A percentile compares a stretch with the other conserved stretches of the same genome.
Evolutionary conservation across 192 early-diverging fungal genomes (phyloP).

Genomic region (Umbelopsis sp.): DNA sequence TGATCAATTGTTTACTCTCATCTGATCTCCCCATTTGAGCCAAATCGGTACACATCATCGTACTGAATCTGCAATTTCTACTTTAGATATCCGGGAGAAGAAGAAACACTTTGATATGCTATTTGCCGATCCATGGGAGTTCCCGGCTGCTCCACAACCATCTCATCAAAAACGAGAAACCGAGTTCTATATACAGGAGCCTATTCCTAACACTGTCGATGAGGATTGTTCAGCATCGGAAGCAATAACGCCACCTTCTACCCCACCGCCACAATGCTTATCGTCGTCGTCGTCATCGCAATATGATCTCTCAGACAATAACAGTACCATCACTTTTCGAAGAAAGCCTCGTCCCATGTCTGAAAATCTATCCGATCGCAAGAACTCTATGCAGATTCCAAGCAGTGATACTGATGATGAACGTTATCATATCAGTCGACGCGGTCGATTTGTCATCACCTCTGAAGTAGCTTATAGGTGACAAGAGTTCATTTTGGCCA

Average conservation of each 20-base stretch:
- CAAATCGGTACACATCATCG: too few species aligned
- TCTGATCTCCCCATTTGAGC: not conserved
- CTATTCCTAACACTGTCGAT: not conserved
- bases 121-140: conserved; percentile 8
- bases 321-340: not conserved
- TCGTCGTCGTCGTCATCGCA: conserved; percentile 3
- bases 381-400: not conserved
- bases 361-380: conserved; percentile 12
- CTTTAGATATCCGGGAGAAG: conserved; percentile 2
- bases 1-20: not conserved
- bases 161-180: not conserved
- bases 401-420: conserved; percentile 5
- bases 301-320: not conserved
- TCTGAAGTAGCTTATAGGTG: conserved; percentile 14
- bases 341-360: not conserved
- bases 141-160: not conserved
- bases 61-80: not conserved
- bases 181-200: not conserved
- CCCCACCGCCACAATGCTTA: not conserved
- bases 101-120: conserved; percentile 13
- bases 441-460: conserved; percentile 1
- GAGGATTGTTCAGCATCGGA: not conserved
- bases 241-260: not conserved
- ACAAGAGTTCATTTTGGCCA: not conserved
- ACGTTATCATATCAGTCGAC: conserved; percentile 14